Conservation (phyloP, 1,139 yeast genomes). For the Sugiyamaella pinicola region DNA sequence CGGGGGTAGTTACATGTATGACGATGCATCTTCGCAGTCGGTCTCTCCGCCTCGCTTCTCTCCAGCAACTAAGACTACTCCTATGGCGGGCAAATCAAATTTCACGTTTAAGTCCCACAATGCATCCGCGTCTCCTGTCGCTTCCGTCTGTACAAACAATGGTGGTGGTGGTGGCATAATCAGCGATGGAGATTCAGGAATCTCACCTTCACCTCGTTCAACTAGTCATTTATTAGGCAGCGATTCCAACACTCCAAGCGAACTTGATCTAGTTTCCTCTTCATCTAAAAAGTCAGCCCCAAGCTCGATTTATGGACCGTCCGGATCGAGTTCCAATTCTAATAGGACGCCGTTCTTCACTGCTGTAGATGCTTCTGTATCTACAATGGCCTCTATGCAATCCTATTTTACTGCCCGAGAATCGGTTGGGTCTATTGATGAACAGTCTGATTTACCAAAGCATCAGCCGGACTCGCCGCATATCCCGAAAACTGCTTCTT, state of each 20-base stretch:
- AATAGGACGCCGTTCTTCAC: conserved; percentile 1
- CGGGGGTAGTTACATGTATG: background rate
- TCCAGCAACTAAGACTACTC: background rate
- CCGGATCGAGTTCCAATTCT: background rate
- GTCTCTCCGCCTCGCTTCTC: background rate
- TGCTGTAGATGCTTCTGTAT: conserved; percentile 12
- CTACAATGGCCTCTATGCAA: conserved; percentile 17
- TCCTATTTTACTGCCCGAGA: conserved; percentile 17
- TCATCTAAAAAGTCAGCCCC: conserved; percentile 6
- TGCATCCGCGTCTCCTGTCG: no score
- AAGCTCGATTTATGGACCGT: background rate
- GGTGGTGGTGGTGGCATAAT: conserved; percentile 1
- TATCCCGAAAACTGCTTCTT: background rate
- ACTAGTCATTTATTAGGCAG: conserved; percentile 9
- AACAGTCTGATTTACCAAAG: background rate
- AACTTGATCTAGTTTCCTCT: background rate
- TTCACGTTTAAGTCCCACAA: no score
- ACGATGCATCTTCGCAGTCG: background rate
- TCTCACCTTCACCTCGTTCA: conserved; percentile 13
- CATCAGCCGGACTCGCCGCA: background rate
- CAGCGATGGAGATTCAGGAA: conserved; percentile 4
- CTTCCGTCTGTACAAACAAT: background rate
- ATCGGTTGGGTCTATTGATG: conserved; percentile 4
- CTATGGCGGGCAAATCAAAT: background rate
- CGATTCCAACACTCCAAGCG: conserved; percentile 1